Evolutionary conservation across 176 grass and related monocot species (phyloP), one percentile per base, ranked within the genome.

Genomic region (Avena atlantica): DNA sequence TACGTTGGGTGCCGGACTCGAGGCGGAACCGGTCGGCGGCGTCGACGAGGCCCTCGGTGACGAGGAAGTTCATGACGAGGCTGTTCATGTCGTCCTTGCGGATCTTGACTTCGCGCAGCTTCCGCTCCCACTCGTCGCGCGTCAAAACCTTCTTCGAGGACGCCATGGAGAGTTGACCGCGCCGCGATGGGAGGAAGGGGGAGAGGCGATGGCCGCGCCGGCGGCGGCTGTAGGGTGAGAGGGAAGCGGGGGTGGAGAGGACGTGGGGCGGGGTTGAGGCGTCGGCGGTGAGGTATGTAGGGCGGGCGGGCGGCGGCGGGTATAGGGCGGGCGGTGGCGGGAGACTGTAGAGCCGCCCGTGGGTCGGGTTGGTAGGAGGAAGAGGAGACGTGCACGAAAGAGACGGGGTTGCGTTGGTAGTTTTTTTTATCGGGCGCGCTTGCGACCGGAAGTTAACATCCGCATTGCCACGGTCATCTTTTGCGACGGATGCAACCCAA

Each of bases 1-100:
- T 98, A 98, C 96, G 92, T 77, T 95, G 89, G 77, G 93, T 94
- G 88, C 93, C 96, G 70, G 93, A 95, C 89, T 98, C 96, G 76
- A 91, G 11, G 66, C 93, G 96, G 85, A 98, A 98, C 75, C 92
- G 93, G 52, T 98, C 84, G 47, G 96, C 96, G 57, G 96, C 93
- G 69, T 98, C 93, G 59, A 94, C 92, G 78, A 90, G 88, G 34
- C 96, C 96, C 86, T 98, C 96, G 64, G 91, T 94, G 77, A 98
- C 90, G 55, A 98, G 88, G 85, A 90, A 98, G 81, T 98, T 98
- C 95, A 98, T 98, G 60, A 98, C 91, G 70, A 98, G 91, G 65
- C 86, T 81, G 83, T 98, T 92, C 96, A 98, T 94, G 89, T 92
- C 92, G 81, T 93, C 94, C 83, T 96, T 98, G 37, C 92, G 91